Base-by-base conservation (phyloP, 768 basidiomycete species). In the Podaxis pistillaris region DNA sequence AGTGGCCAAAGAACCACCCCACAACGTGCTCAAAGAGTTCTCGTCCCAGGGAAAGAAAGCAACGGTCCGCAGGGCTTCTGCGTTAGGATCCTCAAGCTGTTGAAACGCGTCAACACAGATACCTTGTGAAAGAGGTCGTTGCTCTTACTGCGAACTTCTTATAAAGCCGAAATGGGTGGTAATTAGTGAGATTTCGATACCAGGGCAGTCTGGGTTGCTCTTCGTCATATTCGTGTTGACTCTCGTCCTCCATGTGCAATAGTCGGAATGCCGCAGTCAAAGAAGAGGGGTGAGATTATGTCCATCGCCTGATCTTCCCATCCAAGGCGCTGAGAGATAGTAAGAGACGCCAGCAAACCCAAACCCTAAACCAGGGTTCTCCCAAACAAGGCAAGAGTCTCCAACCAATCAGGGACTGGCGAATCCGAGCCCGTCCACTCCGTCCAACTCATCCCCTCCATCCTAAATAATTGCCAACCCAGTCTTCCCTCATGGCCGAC, bases 11-110 rank as follows among this genome's bases (percentile, higher is more conserved):
- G 54, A 65, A 9, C 78, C 79, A 22, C 71, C 60, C 77, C 72
- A 86, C 49, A 75, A 79, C 69, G 58, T 66, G 56, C 70, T 73
- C 66, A 83, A 49, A 65, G 79, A 78, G 15, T 71, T 64, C 24
- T 67, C 64, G 24, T 69, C 67, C 80, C 80, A 83, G 30, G 81
- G 85, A 66, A 86, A 87, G 57, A 78, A 74, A 9, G 82, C 78
- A 24, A 84, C 64, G 12, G 75, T 73, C 49, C 74, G 72, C 67
- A 84, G 75, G 40, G 70, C 67, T 63, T 75, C 58, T 6, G 73
- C 69, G 68, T 69, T 58, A 9, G 64, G 58, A 37, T 66, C 58
- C 50, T 72, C 69, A 19, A 73, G 70, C 78, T 80, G 60, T 33
- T 36, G 40, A 49, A 28, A 19, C 1, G 24, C 19, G 38, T 51